Conservation (phyloP, 768 basidiomycete species). For the Tylopilus sp. region DNA sequence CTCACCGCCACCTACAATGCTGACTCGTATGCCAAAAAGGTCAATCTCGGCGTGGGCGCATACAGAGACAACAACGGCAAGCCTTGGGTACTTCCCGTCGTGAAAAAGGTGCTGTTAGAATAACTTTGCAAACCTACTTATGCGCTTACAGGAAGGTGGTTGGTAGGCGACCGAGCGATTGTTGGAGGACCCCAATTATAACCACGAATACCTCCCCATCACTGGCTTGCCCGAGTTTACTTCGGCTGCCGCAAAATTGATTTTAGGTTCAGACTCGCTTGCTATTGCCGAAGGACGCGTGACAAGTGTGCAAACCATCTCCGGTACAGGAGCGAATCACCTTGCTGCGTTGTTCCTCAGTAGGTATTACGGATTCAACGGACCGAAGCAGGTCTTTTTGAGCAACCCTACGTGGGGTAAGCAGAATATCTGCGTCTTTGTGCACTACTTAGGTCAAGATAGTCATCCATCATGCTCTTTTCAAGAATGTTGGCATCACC, state of each 20-base stretch:
- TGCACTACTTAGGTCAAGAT: background rate
- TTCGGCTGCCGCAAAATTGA: constrained; percentile 74
- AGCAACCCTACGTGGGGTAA: constrained; percentile 95
- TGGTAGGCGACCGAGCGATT: constrained; percentile 69
- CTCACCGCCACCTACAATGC: constrained; percentile 87
- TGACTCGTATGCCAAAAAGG: constrained; percentile 70
- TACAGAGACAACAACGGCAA: constrained; percentile 86
- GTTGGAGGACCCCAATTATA: constrained; percentile 64
- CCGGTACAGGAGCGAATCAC: constrained; percentile 95
- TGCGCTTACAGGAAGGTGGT: background rate
- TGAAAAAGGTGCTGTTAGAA: constrained; percentile 68
- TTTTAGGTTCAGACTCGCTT: constrained; percentile 69
- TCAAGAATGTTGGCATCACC: constrained; percentile 85
- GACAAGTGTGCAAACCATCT: constrained; percentile 87
- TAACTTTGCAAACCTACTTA: background rate
- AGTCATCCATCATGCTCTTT: constrained; percentile 90
- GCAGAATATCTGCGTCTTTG: constrained; percentile 22
- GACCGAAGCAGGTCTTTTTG: constrained; percentile 69
- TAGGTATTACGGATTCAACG: constrained; percentile 69
- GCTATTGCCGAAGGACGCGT: constrained; percentile 71
- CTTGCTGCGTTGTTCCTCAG: constrained; percentile 85
- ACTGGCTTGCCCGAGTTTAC: constrained; percentile 85
- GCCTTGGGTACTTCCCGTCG: constrained; percentile 90
- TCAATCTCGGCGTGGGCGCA: constrained; percentile 92
- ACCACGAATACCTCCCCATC: constrained; percentile 93